Evolutionary conservation across 2,329 filamentous ascomycete species (phyloP), one percentile per base, ranked within the genome.

Genomic region (Arthrinium phaeospermum): DNA sequence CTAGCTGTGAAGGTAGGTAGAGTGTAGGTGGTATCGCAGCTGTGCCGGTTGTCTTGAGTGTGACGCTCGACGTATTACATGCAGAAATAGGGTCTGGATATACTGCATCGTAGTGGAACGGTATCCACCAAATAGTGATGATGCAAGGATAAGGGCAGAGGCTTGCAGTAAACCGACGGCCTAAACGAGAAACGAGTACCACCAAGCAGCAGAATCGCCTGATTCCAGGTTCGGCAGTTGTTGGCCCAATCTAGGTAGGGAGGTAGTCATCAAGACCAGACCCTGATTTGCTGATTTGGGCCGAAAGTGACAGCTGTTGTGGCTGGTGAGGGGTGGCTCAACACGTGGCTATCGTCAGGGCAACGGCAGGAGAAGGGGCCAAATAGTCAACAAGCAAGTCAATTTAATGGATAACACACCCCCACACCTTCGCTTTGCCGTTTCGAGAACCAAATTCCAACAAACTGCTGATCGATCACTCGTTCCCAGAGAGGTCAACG

Each of bases 371-470:
- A 57, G 51, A 57, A 27, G 49, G 49, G 49, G 49, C 2, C n/a
- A 14, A 22, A 61, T 41, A 41, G 67, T 68, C 67, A 68, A 68
- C 67, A 68, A 46, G n/a, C 16, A 27, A 68, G 24, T 68, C 67
- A 34, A 47, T 45, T 45, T 47, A 46, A 68, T 27, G 24, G 41
- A 68, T 46, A 68, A 68, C 67, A 47, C 13, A 10, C 24, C 67
- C 67, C 53, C 53, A 49, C 53, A 34, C 27, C 27, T 61, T 30
- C 53, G 34, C 53, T 61, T 37, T 19, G 30, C 7, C 53, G 34
- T 57, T 37, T 61, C 8, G 53, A 61, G 34, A 61, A 47, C 67
- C 44, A 68, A 30, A n/a, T 30, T 19, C 67, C 67, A 69, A 46
- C 45, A 46, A 61, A n/a, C 61, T 22, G 6, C n/a, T 4, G 30